Evolutionary conservation across 495 filamentous ascomycete genomes (phyloP), one percentile per base, ranked within the genome.

Genomic region (Daldinia loculata): DNA sequence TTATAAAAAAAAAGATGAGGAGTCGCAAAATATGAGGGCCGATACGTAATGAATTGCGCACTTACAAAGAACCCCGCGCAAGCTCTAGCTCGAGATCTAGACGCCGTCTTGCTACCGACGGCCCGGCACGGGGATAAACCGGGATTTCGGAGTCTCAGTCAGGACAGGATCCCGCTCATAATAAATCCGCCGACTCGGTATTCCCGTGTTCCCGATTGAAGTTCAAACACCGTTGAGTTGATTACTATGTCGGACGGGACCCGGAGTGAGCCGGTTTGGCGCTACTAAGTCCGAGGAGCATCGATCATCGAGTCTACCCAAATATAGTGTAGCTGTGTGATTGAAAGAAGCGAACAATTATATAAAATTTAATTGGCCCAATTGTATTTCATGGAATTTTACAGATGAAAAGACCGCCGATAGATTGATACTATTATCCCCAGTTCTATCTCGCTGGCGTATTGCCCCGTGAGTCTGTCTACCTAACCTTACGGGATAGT

Each of bases 61-160:
- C 39, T 30, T 36, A 38, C 14, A 27, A 66, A 30, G 34, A 50
- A 72, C 70, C 75, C 75, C 75, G 75, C 72, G 75, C 69, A 58
- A 39, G 36, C 56, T 53, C 41, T 55, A 53, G 65, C 48, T 36
- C 30, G 53, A 63, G 70, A 50, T 50, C 48, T 66, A 51, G 61
- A 62, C 65, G 61, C 66, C 56, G 61, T 72, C 66, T 58, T 53
- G 53, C 19, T 55, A 45, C 55, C 53, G 26, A 22, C 36, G 65
- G 56, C 38, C 69, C 70, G 41, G 66, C 61, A 63, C 75, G 75
- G 75, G 67, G 73, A 77, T 65, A 77, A 69, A 29, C 75, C 75
- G 75, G 75, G 60, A 77, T 62, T 73, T 77, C 75, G 75, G 75
- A 0, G 58, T 75, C 62, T 61, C 30, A 24, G 19, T 43, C 22